Evolutionary conservation across 495 filamentous ascomycete species (phyloP).

Genomic region (Polyplosphaeria fusca): DNA sequence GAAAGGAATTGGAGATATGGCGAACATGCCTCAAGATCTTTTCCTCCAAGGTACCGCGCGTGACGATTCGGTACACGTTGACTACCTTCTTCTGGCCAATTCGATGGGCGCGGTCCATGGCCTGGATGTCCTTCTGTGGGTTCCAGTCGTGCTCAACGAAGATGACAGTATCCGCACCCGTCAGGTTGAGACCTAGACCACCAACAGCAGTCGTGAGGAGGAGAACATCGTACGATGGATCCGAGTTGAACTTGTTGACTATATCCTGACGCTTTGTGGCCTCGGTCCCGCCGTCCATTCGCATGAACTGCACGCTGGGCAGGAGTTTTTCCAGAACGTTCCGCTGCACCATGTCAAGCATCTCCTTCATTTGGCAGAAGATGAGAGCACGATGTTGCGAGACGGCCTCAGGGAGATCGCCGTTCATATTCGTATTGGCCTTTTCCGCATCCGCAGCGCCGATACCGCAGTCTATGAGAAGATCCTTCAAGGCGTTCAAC

Average conservation of each 20-base stretch:
- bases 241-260: slow-evolving; percentile 96
- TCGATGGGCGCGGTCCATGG: slow-evolving; percentile 97
- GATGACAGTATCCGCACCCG: slow-evolving; percentile 96
- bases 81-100: slow-evolving; percentile 99
- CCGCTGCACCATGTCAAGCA: slow-evolving; percentile 96
- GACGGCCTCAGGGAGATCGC: slow-evolving; percentile 69
- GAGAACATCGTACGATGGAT: slow-evolving; percentile 90
- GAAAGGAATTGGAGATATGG: background rate
- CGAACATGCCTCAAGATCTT: slow-evolving; percentile 83
- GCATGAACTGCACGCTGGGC: slow-evolving; percentile 81
- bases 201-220: slow-evolving; percentile 93
- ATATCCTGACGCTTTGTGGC: slow-evolving; percentile 88
- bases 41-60: slow-evolving; percentile 92
- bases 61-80: slow-evolving; percentile 97
- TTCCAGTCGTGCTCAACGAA: slow-evolving; percentile 99
- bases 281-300: slow-evolving; percentile 88
- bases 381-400: slow-evolving; percentile 92
- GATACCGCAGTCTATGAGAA: slow-evolving; percentile 94
- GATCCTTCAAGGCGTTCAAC: slow-evolving; percentile 79
- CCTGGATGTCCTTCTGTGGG: slow-evolving; percentile 96
- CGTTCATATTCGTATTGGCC: slow-evolving; percentile 28
- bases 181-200: slow-evolving; percentile 90
- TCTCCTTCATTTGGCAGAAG: slow-evolving; percentile 99
- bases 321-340: slow-evolving; percentile 82
- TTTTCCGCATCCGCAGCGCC: slow-evolving; percentile 60